Conservation (phyloP, 2,329 filamentous ascomycete genomes). For the Aspergillus phoenicis region DNA sequence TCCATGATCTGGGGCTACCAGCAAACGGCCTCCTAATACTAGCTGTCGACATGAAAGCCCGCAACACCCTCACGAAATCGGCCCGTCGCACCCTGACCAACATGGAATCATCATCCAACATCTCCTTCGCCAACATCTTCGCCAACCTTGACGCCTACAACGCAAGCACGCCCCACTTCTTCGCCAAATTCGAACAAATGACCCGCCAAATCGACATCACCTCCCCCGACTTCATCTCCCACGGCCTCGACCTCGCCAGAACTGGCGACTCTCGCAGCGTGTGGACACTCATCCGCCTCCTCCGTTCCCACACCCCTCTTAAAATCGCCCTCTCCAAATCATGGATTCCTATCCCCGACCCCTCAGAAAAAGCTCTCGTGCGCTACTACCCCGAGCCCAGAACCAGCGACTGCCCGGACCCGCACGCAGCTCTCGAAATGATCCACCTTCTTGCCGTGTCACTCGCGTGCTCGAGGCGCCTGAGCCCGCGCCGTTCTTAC, state of each 20-base stretch:
- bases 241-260: conserved; percentile 35
- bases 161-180: conserved; percentile 29
- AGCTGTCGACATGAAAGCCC: conserved; percentile 30
- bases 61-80: conserved; percentile 26
- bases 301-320: conserved; percentile 41
- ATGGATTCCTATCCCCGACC: conserved; percentile 27
- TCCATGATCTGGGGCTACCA: conserved; percentile 35
- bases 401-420: conserved; percentile 31
- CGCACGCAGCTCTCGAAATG: conserved; percentile 44
- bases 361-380: conserved; percentile 30
- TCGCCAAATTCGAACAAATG: conserved; percentile 33
- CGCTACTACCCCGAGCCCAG: conserved; percentile 28
- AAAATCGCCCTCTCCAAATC: conserved; percentile 41
- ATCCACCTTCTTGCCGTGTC: conserved; percentile 50
- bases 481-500: conserved; percentile 47
- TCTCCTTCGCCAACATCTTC: conserved; percentile 34
- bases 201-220: conserved; percentile 39
- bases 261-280: conserved; percentile 30
- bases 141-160: conserved; percentile 30
- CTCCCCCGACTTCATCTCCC: conserved; percentile 32
- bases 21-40: conserved; percentile 33
- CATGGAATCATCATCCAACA: conserved; percentile 31
- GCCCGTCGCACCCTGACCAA: conserved; percentile 27
- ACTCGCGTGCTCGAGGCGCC: conserved; percentile 41
- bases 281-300: conserved; percentile 36